Evolutionary conservation across 2,329 filamentous ascomycete species (phyloP).

Genomic region (Scopulariopsis brevicaulis): DNA sequence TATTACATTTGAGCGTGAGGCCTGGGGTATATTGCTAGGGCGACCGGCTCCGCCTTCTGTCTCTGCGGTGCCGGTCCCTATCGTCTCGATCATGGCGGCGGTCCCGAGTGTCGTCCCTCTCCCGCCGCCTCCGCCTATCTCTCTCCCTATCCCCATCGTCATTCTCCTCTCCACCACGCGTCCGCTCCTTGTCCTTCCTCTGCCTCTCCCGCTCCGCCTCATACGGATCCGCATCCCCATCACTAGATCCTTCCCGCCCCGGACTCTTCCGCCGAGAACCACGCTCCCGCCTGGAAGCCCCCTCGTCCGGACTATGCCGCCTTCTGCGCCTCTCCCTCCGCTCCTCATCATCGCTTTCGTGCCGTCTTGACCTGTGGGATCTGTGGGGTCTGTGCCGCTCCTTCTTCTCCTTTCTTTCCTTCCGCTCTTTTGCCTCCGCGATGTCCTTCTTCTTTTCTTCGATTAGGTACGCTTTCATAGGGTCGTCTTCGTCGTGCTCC

Average conservation of each 20-base stretch:
- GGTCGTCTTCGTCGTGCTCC: conserved; percentile 88
- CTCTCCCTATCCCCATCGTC: conserved; percentile 12
- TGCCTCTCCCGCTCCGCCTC: conserved; percentile 4
- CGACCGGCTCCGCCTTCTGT: conserved; percentile 3
- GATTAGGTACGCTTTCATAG: conserved; percentile 88
- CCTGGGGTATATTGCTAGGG: neutral
- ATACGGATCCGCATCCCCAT: conserved; percentile 10
- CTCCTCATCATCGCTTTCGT: conserved; percentile 14
- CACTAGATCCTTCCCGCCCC: neutral
- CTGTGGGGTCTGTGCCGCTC: conserved; percentile 32
- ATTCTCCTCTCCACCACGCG: conserved; percentile 15
- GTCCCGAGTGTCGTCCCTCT: conserved; percentile 2
- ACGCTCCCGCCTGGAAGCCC: neutral
- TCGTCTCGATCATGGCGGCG: conserved; percentile 17
- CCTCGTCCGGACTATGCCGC: conserved; percentile 4
- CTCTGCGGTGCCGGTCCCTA: conserved; percentile 12
- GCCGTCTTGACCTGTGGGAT: conserved; percentile 27
- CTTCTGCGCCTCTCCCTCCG: conserved; percentile 7
- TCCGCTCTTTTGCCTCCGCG: conserved; percentile 49
- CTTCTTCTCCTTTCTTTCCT: conserved; percentile 23
- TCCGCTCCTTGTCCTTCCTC: conserved; percentile 9
- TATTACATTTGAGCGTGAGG: neutral
- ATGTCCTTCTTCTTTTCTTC: conserved; percentile 88
- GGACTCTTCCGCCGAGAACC: neutral
- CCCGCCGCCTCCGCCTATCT: conserved; percentile 8